These are phyloP conservation scores for Rosellinia necatrix DNA, from an alignment of 2,329 filamentous ascomycete species.

Conservation along the genomic window DNA sequence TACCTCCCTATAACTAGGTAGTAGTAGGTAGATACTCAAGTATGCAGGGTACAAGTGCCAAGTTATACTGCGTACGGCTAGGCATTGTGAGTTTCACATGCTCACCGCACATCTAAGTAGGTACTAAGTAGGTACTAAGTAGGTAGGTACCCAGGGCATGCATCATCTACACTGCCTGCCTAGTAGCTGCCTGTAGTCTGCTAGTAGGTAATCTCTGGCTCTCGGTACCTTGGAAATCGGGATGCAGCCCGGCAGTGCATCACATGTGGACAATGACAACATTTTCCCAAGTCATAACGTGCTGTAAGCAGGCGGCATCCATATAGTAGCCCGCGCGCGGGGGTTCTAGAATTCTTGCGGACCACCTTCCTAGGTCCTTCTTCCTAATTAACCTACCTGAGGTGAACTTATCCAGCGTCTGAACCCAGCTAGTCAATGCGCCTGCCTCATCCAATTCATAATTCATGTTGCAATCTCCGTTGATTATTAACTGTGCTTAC, in stretches of 20 bases:
- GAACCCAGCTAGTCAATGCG: neutral
- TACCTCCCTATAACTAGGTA: too few relatives aligned
- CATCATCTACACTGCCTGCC: too few relatives aligned
- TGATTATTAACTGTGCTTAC: conserved; percentile 28
- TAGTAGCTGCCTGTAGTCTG: too few relatives aligned
- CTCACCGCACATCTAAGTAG: neutral
- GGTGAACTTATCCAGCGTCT: too few relatives aligned
- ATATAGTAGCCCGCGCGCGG: conserved; percentile 10
- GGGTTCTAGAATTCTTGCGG: conserved; percentile 13
- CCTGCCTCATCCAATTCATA: conserved; percentile 14
- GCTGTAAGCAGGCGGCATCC: neutral
- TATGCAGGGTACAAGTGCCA: too few relatives aligned
- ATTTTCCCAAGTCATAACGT: conserved; percentile 12
- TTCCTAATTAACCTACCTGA: neutral
- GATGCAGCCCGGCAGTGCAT: neutral
- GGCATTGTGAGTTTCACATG: neutral
- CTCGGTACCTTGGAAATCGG: too few relatives aligned
- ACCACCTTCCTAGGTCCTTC: neutral
- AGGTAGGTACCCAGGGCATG: too few relatives aligned
- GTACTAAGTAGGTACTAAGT: too few relatives aligned
- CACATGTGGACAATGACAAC: conserved; percentile 10
- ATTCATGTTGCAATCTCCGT: conserved; percentile 26
- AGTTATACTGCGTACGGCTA: too few relatives aligned
- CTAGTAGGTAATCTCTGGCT: too few relatives aligned
- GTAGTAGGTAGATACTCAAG: too few relatives aligned